Conservation (phyloP, 257 asterid genomes). For the Craterostigma plantagineum region DNA sequence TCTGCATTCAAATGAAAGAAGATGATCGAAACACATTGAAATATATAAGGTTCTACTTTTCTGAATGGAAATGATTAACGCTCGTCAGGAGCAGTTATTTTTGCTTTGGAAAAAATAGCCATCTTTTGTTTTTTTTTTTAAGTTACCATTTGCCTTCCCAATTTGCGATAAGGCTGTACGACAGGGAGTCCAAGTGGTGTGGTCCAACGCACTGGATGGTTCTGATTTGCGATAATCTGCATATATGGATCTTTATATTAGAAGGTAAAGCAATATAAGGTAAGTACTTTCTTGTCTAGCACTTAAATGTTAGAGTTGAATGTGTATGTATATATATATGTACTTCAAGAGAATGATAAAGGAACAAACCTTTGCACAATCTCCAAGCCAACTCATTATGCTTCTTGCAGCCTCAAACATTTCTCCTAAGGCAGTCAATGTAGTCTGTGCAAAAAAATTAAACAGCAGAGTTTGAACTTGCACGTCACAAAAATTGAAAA, state of each 20-base stretch:
- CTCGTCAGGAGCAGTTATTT: too few species aligned
- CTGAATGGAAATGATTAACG: too few species aligned
- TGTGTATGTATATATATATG: too few species aligned
- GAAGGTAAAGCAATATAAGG: not conserved
- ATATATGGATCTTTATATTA: not conserved
- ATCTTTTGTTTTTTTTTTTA: too few species aligned
- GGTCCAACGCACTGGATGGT: conserved; percentile 77
- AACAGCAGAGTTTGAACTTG: conserved; percentile 1
- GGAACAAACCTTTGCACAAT: conserved; percentile 78
- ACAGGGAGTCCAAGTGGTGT: conserved; percentile 97
- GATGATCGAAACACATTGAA: conserved; percentile 2
- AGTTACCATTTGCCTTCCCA: conserved; percentile 78
- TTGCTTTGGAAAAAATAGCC: too few species aligned
- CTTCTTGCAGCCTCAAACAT: conserved; percentile 95
- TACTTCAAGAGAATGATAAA: not conserved
- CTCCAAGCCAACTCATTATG: conserved; percentile 94
- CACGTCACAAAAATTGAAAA: too few species aligned
- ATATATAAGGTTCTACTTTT: too few species aligned
- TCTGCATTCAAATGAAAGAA: conserved; percentile 34
- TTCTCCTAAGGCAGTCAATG: conserved; percentile 85
- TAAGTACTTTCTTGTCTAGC: too few species aligned
- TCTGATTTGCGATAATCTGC: conserved; percentile 66
- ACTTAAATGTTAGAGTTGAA: too few species aligned
- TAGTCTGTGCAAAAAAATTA: conserved; percentile 39
- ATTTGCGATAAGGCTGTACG: conserved; percentile 90